phyloP scores from a whole-genome alignment of 202 grass and related monocot species.

The Saccharum hybrid region DNA sequence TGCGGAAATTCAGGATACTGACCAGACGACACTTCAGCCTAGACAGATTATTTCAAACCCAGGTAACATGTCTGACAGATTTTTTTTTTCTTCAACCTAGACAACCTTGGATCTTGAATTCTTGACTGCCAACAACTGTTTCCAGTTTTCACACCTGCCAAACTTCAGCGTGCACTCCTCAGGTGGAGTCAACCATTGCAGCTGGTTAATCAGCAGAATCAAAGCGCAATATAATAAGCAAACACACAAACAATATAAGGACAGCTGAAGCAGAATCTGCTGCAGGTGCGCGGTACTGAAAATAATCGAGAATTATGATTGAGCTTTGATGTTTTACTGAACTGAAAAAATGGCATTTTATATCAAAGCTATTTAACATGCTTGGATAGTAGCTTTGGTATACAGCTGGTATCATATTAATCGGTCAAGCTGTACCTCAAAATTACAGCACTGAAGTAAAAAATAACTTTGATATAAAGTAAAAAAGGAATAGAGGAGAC shows the following conservation, averaged over 20 bases:
- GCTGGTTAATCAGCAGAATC: slow-evolving; percentile 32
- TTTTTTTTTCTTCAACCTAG: background rate
- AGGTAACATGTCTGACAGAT: background rate
- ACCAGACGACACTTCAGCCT: background rate
- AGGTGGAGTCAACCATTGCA: slow-evolving; percentile 28
- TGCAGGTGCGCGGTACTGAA: background rate
- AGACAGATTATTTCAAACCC: background rate
- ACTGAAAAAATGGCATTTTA: background rate
- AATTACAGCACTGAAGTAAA: background rate
- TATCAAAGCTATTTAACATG: background rate
- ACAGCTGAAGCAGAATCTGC: slow-evolving; percentile 15
- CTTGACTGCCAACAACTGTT: background rate
- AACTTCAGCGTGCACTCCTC: slow-evolving; percentile 32
- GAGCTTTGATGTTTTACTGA: background rate
- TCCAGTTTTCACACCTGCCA: slow-evolving; percentile 43
- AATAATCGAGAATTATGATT: background rate
- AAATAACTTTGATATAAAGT: background rate
- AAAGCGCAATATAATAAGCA: background rate
- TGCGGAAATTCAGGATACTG: slow-evolving; percentile 9
- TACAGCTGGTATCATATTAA: slow-evolving; percentile 8
- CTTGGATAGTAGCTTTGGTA: slow-evolving; percentile 2
- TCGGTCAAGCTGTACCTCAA: background rate
- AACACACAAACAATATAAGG: background rate
- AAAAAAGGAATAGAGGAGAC: slow-evolving; percentile 12
- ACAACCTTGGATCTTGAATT: slow-evolving; percentile 35